These are phyloP conservation scores for Phaseolus lunatus DNA, from an alignment of 306 rosid species.

Conservation along the genomic window DNA sequence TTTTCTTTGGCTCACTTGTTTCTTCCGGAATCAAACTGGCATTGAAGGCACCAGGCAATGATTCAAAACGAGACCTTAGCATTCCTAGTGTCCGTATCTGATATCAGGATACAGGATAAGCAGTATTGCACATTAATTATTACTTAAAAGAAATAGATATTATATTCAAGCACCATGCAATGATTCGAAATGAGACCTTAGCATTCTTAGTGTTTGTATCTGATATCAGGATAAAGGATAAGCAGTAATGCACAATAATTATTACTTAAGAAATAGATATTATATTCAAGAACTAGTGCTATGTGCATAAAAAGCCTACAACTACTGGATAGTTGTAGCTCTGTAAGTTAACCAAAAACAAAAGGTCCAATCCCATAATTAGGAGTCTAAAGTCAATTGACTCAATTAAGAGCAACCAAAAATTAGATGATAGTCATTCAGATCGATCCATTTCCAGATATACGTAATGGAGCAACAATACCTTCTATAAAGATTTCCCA, in stretches of 20 bases:
- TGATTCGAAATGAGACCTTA: too few species aligned
- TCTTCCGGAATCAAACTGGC: constrained; percentile 83
- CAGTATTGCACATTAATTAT: constrained; percentile 18
- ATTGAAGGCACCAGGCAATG: constrained; percentile 94
- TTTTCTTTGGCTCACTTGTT: constrained; percentile 78
- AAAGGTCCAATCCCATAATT: not conserved
- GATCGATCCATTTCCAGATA: not conserved
- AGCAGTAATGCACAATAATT: too few species aligned
- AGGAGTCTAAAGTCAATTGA: not conserved
- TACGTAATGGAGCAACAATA: not conserved
- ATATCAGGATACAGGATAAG: constrained; percentile 50
- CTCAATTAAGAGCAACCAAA: not conserved
- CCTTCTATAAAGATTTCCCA: not conserved
- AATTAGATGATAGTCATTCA: not conserved
- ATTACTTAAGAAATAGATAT: too few species aligned
- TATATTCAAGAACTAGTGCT: not conserved
- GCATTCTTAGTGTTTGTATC: too few species aligned
- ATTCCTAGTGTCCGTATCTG: constrained; percentile 98
- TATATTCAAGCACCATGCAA: not conserved
- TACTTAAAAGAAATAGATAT: not conserved
- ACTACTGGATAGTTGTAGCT: not conserved
- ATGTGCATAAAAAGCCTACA: not conserved
- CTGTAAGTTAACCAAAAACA: not conserved
- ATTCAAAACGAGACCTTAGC: constrained; percentile 94
- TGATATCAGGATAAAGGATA: too few species aligned